Percentiles rank a stretch among this genome's conserved stretches.
These are phyloP conservation scores for Pistacia vera DNA, from an alignment of 345 rosid species.

Conservation along the genomic window DNA sequence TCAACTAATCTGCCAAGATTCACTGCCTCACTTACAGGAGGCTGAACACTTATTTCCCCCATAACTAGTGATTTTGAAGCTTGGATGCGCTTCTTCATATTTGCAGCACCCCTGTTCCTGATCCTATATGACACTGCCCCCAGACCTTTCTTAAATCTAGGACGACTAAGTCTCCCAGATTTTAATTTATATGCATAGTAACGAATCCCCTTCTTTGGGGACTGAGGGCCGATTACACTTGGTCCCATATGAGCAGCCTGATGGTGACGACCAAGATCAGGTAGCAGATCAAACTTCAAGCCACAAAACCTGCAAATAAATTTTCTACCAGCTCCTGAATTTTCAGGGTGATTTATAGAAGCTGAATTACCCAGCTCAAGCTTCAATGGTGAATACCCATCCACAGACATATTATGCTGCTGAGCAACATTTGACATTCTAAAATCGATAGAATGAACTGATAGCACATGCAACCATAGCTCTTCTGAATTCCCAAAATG, in stretches of 20 bases:
- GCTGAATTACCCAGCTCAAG: slow-evolving; percentile 40
- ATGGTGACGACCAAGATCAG: slow-evolving; percentile 99
- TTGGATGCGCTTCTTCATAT: slow-evolving; percentile 81
- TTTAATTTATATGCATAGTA: slow-evolving; percentile 74
- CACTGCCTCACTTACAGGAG: slow-evolving; percentile 37
- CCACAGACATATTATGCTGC: slow-evolving; percentile 27
- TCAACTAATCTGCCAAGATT: slow-evolving; percentile 57
- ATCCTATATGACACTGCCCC: slow-evolving; percentile 80
- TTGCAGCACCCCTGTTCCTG: slow-evolving; percentile 61
- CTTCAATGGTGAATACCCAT: slow-evolving; percentile 39
- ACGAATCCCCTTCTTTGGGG: slow-evolving; percentile 69
- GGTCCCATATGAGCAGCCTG: slow-evolving; percentile 98
- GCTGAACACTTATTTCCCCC: slow-evolving; percentile 34
- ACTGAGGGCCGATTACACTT: slow-evolving; percentile 53
- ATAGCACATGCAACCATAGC: slow-evolving; percentile 74
- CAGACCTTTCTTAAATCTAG: slow-evolving; percentile 81
- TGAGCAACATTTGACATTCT: slow-evolving; percentile 45
- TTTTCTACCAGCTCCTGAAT: slow-evolving; percentile 47
- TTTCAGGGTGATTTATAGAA: slow-evolving; percentile 47
- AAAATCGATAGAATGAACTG: slow-evolving; percentile 66
- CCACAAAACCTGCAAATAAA: slow-evolving; percentile 91
- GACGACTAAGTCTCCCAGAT: slow-evolving; percentile 92
- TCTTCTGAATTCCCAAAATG: slow-evolving; percentile 90
- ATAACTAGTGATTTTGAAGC: slow-evolving; percentile 50
- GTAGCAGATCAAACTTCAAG: slow-evolving; percentile 84